These are phyloP conservation scores for Chaetomium tenue DNA, from an alignment of 495 filamentous ascomycete genomes.

Conservation along the genomic window DNA sequence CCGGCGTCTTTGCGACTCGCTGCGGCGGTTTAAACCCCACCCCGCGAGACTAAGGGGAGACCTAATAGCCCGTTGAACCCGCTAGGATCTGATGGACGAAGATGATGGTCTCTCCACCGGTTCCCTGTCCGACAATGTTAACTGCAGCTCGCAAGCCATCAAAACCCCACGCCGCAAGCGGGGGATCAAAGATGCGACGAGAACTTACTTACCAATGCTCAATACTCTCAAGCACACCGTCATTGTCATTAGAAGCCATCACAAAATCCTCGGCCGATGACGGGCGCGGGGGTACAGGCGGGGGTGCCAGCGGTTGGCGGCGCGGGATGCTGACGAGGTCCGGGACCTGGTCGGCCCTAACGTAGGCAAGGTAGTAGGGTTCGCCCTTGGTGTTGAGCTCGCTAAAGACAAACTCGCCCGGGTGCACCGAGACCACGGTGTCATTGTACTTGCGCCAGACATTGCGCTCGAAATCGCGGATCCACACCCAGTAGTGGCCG, in stretches of 20 bases:
- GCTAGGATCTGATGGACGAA: no score
- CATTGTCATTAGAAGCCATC: slow-evolving; percentile 8
- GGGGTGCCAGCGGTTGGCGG: slow-evolving; percentile 16
- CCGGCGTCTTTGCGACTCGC: no score
- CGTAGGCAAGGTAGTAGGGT: slow-evolving; percentile 87
- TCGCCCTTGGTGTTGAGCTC: slow-evolving; percentile 62
- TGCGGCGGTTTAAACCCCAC: no score
- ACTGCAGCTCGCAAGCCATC: no score
- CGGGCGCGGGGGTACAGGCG: slow-evolving; percentile 9
- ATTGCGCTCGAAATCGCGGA: slow-evolving; percentile 76
- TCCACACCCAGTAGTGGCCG: slow-evolving; percentile 97
- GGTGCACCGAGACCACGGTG: slow-evolving; percentile 64
- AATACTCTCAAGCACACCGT: not conserved
- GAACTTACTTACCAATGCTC: slow-evolving; percentile 17
- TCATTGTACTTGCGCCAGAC: slow-evolving; percentile 97
- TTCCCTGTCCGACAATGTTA: no score
- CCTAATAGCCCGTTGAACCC: no score
- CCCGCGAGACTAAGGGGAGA: no score
- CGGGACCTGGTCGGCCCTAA: slow-evolving; percentile 61
- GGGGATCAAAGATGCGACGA: not conserved
- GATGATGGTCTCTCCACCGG: no score
- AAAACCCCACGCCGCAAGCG: no score
- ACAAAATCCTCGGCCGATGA: slow-evolving; percentile 2
- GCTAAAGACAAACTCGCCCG: slow-evolving; percentile 62
- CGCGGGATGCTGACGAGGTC: slow-evolving; percentile 57